A percentile compares a stretch with the other conserved stretches of the same genome.
Evolutionary conservation across 1,284 basidiomycete species (phyloP).

Genomic region (Thecaphora thlaspeos): DNA sequence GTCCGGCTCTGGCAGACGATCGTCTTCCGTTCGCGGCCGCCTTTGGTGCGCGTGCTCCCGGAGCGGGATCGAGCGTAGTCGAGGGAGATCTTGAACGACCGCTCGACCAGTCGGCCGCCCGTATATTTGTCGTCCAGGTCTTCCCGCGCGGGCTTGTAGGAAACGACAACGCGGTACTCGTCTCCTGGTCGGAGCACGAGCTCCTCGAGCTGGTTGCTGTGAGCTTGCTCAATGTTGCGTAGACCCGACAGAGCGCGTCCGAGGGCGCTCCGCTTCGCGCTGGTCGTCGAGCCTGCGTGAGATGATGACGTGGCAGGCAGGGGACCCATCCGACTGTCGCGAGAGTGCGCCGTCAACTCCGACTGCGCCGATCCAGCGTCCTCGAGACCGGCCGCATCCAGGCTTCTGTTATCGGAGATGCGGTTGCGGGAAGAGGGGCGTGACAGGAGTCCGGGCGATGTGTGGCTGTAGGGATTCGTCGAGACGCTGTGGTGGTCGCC

Average conservation of each 20-base stretch:
- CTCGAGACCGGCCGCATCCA: conserved; percentile 17
- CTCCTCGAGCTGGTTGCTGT: conserved; percentile 61
- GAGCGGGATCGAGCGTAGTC: conserved; percentile 57
- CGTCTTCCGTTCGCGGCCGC: conserved; percentile 55
- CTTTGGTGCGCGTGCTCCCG: conserved; percentile 46
- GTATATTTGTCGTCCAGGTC: conserved; percentile 44
- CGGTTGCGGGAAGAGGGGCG: conserved; percentile 20
- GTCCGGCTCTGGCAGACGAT: conserved; percentile 60
- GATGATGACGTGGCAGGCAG: conserved; percentile 34
- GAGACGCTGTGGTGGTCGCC: conserved; percentile 29
- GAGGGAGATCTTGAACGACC: conserved; percentile 60
- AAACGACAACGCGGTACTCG: conserved; percentile 61
- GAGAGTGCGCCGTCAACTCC: conserved; percentile 38
- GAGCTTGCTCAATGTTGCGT: conserved; percentile 49
- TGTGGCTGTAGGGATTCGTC: conserved; percentile 27
- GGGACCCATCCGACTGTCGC: conserved; percentile 39
- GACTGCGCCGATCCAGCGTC: conserved; percentile 29
- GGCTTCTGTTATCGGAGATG: neutral
- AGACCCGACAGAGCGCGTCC: conserved; percentile 31
- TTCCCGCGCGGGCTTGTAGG: conserved; percentile 59
- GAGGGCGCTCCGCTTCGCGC: conserved; percentile 11
- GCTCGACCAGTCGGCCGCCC: conserved; percentile 58
- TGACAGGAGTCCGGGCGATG: conserved; percentile 25
- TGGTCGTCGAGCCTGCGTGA: conserved; percentile 28
- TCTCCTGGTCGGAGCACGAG: conserved; percentile 61